Evolutionary conservation across 371 early-diverging fungal genomes (phyloP).

Genomic region (Mortierella sp.): DNA sequence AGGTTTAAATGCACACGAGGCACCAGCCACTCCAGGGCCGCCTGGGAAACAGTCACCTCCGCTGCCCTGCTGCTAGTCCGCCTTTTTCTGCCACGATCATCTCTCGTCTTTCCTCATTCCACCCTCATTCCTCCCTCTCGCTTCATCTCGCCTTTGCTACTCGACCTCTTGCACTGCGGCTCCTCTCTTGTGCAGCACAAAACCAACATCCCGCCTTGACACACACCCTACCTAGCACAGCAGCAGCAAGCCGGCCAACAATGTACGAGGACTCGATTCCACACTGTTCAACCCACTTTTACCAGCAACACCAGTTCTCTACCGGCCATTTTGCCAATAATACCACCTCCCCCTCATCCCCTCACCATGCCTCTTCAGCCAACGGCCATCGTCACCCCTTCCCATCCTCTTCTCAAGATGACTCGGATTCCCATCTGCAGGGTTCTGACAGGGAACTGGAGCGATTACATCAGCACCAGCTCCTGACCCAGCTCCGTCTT

Average conservation of each 20-base stretch:
- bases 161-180: no score
- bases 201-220: neutral
- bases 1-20: no score
- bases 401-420: no score
- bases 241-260: neutral
- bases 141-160: no score
- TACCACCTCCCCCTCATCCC: neutral
- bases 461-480: constrained; percentile 37
- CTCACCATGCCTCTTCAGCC: no score
- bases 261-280: constrained; percentile 47
- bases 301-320: neutral
- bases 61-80: no score
- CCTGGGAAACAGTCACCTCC: no score
- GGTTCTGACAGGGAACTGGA: constrained; percentile 28
- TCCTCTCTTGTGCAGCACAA: no score
- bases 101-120: neutral
- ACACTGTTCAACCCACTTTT: constrained; percentile 8
- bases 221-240: neutral
- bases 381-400: no score
- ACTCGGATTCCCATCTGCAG: constrained; percentile 4
- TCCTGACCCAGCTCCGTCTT: constrained; percentile 38
- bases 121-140: neutral
- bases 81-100: no score
- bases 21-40: no score
- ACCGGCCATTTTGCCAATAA: neutral